Evolutionary conservation across 73 alveolate species (phyloP), one percentile per base, ranked within the genome.

Genomic region (Diophrys appendiculata): DNA sequence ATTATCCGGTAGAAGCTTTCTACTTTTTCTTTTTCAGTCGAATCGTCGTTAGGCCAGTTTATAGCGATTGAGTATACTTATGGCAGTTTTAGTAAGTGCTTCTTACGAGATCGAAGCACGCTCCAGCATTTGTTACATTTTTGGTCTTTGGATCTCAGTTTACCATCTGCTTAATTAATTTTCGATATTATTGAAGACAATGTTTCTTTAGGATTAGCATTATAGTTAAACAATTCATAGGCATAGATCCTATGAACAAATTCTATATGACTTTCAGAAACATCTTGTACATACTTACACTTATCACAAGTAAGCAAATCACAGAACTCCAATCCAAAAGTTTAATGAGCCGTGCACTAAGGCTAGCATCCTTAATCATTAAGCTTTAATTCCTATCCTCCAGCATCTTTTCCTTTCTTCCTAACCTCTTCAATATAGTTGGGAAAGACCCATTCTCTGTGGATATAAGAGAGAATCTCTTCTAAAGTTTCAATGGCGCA

Each of bases 401-500:
- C 35, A 27, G 80, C 72, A 30, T 60, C 68, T 0, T 52, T 11
- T 22, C 79, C 87, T 29, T 75, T 68, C n/a, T 52, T 82, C 28
- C 60, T 30, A 33, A 29, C n/a, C 33, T 72, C 53, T 52, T 72
- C 86, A 0, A 77, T 23, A 53, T 86, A 74, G 68, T 80, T 80
- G 24, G 94, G 94, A 14, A 8, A 29, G 68, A 78, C 65, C 27
- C 29, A 29, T 56, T 87, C 94, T 29, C 94, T n/a, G 68, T 87
- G 94, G 26, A 87, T 56, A 67, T 87, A 87, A 28, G 33, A 68
- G 43, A 87, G 77, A 18, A 87, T 87, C 27, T 43, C 87, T 69
- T 80, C 83, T 13, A 77, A 76, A 29, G 94, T 87, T 56, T 87
- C 94, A 24, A 69, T 65, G 30, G 94, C 94, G 53, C 94, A 87